phyloP scores from a whole-genome alignment of 805 yeast species.

The Limtongozyma cylindracea region DNA sequence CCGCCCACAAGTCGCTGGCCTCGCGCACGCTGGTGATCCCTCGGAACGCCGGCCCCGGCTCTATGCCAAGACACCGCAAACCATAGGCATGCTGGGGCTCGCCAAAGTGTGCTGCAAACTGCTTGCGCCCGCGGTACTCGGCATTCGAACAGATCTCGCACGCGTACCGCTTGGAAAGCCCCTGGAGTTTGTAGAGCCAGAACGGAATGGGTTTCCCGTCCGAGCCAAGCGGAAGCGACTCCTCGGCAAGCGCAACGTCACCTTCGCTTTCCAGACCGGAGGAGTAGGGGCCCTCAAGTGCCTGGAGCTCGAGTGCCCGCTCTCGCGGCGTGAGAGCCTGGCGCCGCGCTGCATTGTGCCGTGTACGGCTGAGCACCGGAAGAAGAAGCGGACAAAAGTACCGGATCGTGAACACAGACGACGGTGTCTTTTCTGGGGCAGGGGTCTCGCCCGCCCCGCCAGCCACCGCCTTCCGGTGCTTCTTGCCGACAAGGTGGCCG shows the following conservation, averaged over 20 bases:
- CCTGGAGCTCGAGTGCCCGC: too few species aligned
- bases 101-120: conserved; percentile 54
- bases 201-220: conserved; percentile 86
- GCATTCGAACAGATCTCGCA: conserved; percentile 80
- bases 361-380: conserved; percentile 10
- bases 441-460: conserved; percentile 1
- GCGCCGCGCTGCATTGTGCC: conserved; percentile 7
- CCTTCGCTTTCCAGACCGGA: conserved; percentile 5
- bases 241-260: conserved; percentile 14
- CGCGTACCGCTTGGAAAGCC: conserved; percentile 39
- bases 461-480: conserved; percentile 29
- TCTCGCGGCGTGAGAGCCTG: too few species aligned
- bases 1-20: conserved; percentile 31
- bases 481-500: conserved; percentile 51
- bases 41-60: conserved; percentile 18
- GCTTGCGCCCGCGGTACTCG: conserved; percentile 45
- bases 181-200: conserved; percentile 83
- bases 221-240: conserved; percentile 57
- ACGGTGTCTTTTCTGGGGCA: background rate
- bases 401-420: background rate
- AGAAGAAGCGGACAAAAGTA: conserved; percentile 1
- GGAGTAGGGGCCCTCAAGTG: conserved; percentile 6
- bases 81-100: conserved; percentile 51
- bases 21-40: conserved; percentile 47
- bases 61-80: conserved; percentile 47